These are phyloP conservation scores for Calonectria pteridis DNA, from an alignment of 2,329 filamentous ascomycete genomes.

Conservation along the genomic window DNA sequence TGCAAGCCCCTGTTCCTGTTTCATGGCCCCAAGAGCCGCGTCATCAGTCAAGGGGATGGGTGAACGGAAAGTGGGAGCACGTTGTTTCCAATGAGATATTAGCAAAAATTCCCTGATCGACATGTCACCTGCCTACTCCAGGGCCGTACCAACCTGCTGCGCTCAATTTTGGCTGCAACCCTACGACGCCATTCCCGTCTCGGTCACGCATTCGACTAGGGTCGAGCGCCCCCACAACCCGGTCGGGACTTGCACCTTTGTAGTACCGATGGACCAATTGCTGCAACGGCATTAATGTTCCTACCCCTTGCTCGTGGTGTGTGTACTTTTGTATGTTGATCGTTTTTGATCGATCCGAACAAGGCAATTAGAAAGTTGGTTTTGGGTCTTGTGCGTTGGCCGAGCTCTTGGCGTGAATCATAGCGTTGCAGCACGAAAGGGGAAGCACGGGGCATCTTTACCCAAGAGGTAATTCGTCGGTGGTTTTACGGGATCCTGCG, in stretches of 20 bases:
- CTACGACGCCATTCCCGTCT: not conserved
- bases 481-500: not conserved
- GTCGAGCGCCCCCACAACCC: not conserved
- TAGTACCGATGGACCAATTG: not conserved
- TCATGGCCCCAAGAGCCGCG: constrained; percentile 1
- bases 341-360: not conserved
- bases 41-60: constrained; percentile 1
- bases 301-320: not conserved
- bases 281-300: constrained; percentile 13
- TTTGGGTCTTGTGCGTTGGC: not conserved
- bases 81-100: not conserved
- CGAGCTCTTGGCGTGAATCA: not conserved
- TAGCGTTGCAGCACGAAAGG: not conserved
- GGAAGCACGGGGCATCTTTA: not conserved
- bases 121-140: not conserved
- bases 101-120: not conserved
- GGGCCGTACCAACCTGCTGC: not conserved
- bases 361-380: not conserved
- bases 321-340: constrained; percentile 6
- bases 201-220: not conserved
- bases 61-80: not conserved
- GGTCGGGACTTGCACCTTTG: not conserved
- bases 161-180: not conserved
- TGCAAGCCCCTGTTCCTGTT: not conserved
- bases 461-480: constrained; percentile 1